These are phyloP conservation scores for Mercurialis annua DNA, from an alignment of 345 rosid species.

Conservation along the genomic window DNA sequence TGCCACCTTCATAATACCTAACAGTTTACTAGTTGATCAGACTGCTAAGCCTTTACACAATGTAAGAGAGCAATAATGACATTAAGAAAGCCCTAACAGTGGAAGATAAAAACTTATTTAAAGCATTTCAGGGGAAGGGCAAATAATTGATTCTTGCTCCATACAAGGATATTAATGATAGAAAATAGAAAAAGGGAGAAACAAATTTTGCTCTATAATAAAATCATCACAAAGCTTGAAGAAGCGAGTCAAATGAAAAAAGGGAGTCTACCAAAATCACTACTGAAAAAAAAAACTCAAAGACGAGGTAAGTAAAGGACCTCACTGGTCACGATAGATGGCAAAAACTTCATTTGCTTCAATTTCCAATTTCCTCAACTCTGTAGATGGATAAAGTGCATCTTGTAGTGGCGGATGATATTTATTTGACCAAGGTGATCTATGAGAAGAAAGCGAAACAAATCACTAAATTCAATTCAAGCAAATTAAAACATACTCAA, in stretches of 20 bases:
- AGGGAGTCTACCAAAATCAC: neutral
- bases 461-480: neutral
- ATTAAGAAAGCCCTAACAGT: neutral
- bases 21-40: constrained; percentile 32
- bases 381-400: constrained; percentile 70
- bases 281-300: constrained; percentile 16
- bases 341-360: constrained; percentile 90
- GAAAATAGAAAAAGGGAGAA: neutral
- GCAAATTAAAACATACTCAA: neutral
- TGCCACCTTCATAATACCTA: constrained; percentile 99
- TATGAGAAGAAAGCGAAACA: constrained; percentile 20
- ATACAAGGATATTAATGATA: neutral
- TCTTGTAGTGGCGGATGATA: constrained; percentile 80
- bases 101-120: neutral
- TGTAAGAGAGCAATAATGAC: constrained; percentile 8
- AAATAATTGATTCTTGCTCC: neutral
- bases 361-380: constrained; percentile 80
- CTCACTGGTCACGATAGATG: constrained; percentile 99
- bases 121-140: neutral
- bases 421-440: constrained; percentile 95
- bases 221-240: constrained; percentile 1
- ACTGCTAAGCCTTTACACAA: constrained; percentile 10
- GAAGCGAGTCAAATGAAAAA: neutral
- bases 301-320: constrained; percentile 79
- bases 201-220: neutral